Conservation (phyloP, 495 filamentous ascomycete species). For the Tetracladium setigerum region DNA sequence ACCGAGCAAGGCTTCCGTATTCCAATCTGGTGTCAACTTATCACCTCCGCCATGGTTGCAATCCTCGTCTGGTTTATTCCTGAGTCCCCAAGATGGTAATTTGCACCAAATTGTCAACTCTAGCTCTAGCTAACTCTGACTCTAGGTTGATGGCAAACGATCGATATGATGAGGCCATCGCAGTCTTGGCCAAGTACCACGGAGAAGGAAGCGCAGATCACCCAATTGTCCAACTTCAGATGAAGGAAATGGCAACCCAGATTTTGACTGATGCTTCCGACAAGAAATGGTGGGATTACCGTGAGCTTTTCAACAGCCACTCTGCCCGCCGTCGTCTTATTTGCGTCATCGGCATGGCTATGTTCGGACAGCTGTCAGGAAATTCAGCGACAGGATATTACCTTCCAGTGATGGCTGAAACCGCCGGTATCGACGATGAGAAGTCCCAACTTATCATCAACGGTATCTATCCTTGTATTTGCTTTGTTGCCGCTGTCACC, state of each 20-base stretch:
- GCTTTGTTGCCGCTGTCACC: slow-evolving; percentile 44
- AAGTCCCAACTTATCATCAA: background rate
- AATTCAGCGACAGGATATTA: slow-evolving; percentile 50
- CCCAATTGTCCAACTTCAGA: slow-evolving; percentile 35
- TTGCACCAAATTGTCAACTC: slow-evolving; percentile 11
- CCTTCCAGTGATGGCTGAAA: slow-evolving; percentile 44
- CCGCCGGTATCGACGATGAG: slow-evolving; percentile 43
- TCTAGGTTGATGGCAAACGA: slow-evolving; percentile 20
- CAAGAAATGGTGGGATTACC: slow-evolving; percentile 52
- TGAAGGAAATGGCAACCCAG: slow-evolving; percentile 38
- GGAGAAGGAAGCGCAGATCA: slow-evolving; percentile 24
- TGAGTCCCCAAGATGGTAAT: slow-evolving; percentile 34
- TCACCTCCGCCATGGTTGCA: slow-evolving; percentile 23
- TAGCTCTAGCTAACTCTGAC: too few relatives aligned
- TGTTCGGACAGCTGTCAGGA: slow-evolving; percentile 58
- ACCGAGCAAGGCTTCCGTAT: slow-evolving; percentile 40
- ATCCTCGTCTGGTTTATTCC: slow-evolving; percentile 12
- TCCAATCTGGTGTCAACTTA: slow-evolving; percentile 34
- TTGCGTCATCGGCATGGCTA: slow-evolving; percentile 34
- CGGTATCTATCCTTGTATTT: slow-evolving; percentile 26
- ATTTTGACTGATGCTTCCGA: slow-evolving; percentile 39
- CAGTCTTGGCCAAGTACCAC: slow-evolving; percentile 37
- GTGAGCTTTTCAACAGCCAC: slow-evolving; percentile 40
- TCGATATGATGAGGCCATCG: slow-evolving; percentile 23
- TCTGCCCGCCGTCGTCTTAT: slow-evolving; percentile 34